Conservation (phyloP, 1,284 basidiomycete species). For the Ceraceosorus guamensis region DNA sequence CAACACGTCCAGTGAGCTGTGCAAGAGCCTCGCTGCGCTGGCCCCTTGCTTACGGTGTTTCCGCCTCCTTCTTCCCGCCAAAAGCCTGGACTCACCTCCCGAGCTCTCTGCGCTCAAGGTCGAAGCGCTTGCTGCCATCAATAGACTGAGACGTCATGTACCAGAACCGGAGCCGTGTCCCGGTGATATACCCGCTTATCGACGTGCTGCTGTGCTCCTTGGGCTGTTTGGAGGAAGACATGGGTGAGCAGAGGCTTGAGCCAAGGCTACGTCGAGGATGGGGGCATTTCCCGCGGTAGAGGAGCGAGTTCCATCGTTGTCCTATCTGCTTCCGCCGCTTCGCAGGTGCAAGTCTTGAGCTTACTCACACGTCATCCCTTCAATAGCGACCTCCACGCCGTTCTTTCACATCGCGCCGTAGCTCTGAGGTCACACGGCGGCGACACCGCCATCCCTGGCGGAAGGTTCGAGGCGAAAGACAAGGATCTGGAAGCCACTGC, state of each 20-base stretch:
- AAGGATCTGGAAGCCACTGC: constrained; percentile 35
- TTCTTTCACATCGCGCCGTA: constrained; percentile 28
- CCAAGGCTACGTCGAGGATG: not conserved
- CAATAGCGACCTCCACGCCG: constrained; percentile 32
- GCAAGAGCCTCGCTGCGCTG: no score
- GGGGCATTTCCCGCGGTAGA: no score
- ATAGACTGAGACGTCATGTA: constrained; percentile 17
- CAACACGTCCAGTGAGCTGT: no score
- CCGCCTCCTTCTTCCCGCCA: no score
- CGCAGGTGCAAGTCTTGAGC: no score
- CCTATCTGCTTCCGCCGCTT: not conserved
- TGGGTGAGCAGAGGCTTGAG: constrained; percentile 11
- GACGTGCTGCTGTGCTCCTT: constrained; percentile 40
- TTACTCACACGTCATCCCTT: not conserved
- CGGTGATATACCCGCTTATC: constrained; percentile 28
- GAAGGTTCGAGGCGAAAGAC: constrained; percentile 37
- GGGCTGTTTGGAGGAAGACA: constrained; percentile 31
- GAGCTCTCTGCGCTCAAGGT: constrained; percentile 14
- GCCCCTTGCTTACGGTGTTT: no score
- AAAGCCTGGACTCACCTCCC: no score
- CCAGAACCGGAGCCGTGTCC: constrained; percentile 32
- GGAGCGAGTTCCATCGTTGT: not conserved
- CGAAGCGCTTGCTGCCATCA: constrained; percentile 17
- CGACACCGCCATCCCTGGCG: constrained; percentile 44
- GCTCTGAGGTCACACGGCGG: constrained; percentile 34